Conservation (phyloP, 371 early-diverging fungal species). For the Rhizopus stolonifer region DNA sequence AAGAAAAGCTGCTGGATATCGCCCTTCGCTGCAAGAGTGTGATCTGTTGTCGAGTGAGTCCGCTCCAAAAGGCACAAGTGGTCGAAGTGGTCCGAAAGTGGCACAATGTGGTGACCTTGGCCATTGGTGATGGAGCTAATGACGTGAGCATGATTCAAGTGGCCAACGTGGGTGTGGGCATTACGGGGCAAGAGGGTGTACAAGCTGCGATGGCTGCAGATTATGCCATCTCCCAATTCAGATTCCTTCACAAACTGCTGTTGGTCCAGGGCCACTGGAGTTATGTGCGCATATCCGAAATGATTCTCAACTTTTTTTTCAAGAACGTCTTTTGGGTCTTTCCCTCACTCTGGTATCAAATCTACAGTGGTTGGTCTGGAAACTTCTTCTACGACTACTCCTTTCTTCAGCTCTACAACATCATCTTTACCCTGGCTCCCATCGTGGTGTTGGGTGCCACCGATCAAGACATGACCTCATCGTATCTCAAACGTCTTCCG, state of each 20-base stretch:
- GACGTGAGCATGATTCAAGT: constrained; percentile 94
- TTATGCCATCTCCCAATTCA: constrained; percentile 89
- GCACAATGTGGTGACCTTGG: constrained; percentile 75
- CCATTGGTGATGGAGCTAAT: constrained; percentile 98
- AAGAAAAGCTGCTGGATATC: constrained; percentile 66
- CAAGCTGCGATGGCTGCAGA: constrained; percentile 92
- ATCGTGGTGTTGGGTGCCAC: constrained; percentile 58
- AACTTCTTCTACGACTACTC: constrained; percentile 87
- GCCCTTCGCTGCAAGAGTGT: constrained; percentile 86
- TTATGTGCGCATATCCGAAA: constrained; percentile 85
- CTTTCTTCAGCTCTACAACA: constrained; percentile 78
- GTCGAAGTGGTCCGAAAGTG: constrained; percentile 88
- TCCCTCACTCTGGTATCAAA: constrained; percentile 80
- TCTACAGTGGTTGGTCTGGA: constrained; percentile 81
- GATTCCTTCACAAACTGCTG: constrained; percentile 79
- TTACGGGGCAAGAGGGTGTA: constrained; percentile 87
- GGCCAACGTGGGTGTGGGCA: constrained; percentile 93
- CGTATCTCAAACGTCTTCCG: constrained; percentile 62
- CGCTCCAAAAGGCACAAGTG: constrained; percentile 96
- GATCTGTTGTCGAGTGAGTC: constrained; percentile 93
- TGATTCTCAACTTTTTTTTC: constrained; percentile 91
- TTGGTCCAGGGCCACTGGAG: constrained; percentile 89
- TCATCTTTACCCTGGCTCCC: constrained; percentile 76
- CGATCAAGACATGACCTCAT: constrained; percentile 62
- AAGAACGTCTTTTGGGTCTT: constrained; percentile 91